Evolutionary conservation across 192 early-diverging fungal species (phyloP), one percentile per base, ranked within the genome.

Genomic region (Rhizoclosmatium sp.): DNA sequence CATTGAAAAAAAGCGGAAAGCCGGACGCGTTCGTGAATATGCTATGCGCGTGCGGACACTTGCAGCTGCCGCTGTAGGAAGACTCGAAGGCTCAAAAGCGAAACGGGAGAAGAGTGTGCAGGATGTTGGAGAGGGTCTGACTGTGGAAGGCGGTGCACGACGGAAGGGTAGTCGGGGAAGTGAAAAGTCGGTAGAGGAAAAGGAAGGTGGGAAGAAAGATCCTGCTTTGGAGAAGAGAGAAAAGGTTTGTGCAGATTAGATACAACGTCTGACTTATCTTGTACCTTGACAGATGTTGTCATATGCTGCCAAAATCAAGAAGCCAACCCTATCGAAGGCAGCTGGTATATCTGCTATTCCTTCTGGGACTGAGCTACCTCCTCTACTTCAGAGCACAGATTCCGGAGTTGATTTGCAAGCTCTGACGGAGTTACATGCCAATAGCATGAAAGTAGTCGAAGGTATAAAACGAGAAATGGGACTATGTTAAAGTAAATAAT

Each of bases 381-480:
- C 3, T 21, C 47, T 23, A 21, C 19, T 47, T 2, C 21, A 72
- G 39, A 58, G 23, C 45, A 46, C 7, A 16, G 70, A 72, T 45
- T 72, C 70, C 49, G 70, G 70, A 2, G 58, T 72, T 10, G 70
- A 72, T 45, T 44, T 72, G 54, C 39, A 72, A 3, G 14, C 31
- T 9, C 12, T 72, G 70, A 58, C 70, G n/a, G 70, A 51, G 16
- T 12, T 72, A 4, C 70, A 72, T 42, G 51, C 19, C 0, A 14
- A 45, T 9, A 72, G 41, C 39, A 72, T 72, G 70, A 51, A 72
- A 44, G 70, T 72, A 7, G 70, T 72, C 10, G 70, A 72, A 58
- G 56, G 51, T 39, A 72, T 72, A 19, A 72, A 72, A 58, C 45
- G 70, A 44, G 70, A 72, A 45, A 72, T 72, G 70, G 70, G 70